Evolutionary conservation across 352 stramenopile species (phyloP), one percentile per base, ranked within the genome.

Genomic region (Globisporangium carolinianum): DNA sequence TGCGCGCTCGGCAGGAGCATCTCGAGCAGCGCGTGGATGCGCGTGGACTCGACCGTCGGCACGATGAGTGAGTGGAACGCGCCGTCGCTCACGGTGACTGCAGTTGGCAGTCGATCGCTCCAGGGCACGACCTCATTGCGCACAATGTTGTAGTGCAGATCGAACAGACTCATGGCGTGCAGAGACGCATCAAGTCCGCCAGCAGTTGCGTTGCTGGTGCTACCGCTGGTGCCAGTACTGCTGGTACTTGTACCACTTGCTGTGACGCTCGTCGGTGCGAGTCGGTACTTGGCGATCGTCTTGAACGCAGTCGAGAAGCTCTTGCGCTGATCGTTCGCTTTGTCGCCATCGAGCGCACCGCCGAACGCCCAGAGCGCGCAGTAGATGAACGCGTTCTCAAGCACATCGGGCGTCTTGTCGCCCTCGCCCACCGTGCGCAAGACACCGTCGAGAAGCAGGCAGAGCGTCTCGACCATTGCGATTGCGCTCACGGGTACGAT

Each of bases 301-400:
- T 81, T 86, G 48, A 91, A 76, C 1, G 76, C 62, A 1, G 61
- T 71, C 0, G 82, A 85, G 48, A 92, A 92, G 2, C 69, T 49
- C 39, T 72, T 71, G 14, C 79, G 71, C 57, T 84, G 76, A 56
- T 88, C 76, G 32, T 78, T 79, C 0, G 65, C 65, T 45, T 85
- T 76, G 17, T 98, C 94, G 51, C 87, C 82, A 24, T 96, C 86
- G 47, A 98, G 85, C 2, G 88, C 75, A 53, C 96, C 96, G 15
- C 95, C 95, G 68, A 98, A 98, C 2, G 96, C 95, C 96, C 96
- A 99, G 59, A 98, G 76, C 10, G 87, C 79, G 55, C 87, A 97
- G 67, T 98, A 98, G 15, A 95, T 80, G 73, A 98, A 98, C 10
- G 97, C 79, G 53, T 97, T 96, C 60, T 99, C 95, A 42, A 99